These are phyloP conservation scores for Bipolaris oryzae DNA, from an alignment of 2,329 filamentous ascomycete genomes.

Conservation along the genomic window DNA sequence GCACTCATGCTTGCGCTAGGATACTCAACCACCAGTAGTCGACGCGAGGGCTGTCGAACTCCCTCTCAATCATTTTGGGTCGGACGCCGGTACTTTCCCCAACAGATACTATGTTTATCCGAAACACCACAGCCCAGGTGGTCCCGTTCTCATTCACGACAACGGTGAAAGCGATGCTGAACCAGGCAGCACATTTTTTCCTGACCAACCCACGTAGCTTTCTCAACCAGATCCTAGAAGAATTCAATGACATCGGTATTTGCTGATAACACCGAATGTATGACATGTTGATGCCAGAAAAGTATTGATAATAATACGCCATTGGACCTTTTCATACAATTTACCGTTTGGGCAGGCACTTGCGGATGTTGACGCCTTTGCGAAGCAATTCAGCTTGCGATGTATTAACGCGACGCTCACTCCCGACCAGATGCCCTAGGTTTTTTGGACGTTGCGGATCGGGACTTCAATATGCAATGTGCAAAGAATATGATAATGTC, in stretches of 20 bases:
- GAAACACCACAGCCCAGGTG: slow-evolving; percentile 43
- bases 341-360: slow-evolving; percentile 51
- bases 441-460: slow-evolving; percentile 52
- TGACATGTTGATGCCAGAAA: slow-evolving; percentile 48
- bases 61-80: too few species aligned
- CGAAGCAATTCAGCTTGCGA: slow-evolving; percentile 46
- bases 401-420: slow-evolving; percentile 45
- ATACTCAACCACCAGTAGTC: too few species aligned
- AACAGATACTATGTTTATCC: slow-evolving; percentile 49
- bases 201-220: slow-evolving; percentile 41
- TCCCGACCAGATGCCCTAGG: slow-evolving; percentile 45
- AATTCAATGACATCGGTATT: slow-evolving; percentile 48
- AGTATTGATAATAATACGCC: slow-evolving; percentile 42
- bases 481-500: slow-evolving; percentile 34
- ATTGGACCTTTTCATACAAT: slow-evolving; percentile 42
- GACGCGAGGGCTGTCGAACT: too few species aligned
- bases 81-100: slow-evolving; percentile 23
- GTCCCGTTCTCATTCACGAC: slow-evolving; percentile 49
- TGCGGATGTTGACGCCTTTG: slow-evolving; percentile 51
- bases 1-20: slow-evolving; percentile 32
- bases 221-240: slow-evolving; percentile 45
- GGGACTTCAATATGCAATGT: slow-evolving; percentile 51
- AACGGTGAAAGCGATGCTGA: slow-evolving; percentile 44
- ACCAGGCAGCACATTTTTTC: slow-evolving; percentile 28
- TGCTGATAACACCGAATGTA: slow-evolving; percentile 53